phyloP scores from a whole-genome alignment of 306 rosid genomes.

The Macrotyloma uniflorum region DNA sequence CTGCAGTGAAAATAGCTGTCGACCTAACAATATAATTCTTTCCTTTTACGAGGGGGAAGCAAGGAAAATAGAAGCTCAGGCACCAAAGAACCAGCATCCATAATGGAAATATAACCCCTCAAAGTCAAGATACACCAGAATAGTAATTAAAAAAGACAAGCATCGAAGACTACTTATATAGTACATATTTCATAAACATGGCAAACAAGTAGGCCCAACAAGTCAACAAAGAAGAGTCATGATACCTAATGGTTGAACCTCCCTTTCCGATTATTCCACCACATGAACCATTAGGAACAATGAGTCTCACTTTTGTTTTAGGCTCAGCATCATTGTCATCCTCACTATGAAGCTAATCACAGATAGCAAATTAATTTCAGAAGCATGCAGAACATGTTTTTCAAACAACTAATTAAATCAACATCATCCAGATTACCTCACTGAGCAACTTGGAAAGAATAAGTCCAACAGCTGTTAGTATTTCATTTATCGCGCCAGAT shows the following conservation, averaged over 20 bases:
- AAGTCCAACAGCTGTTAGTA: slow-evolving; percentile 86
- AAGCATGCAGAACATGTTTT: slow-evolving; percentile 18
- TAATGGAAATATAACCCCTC: slow-evolving; percentile 20
- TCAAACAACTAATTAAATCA: slow-evolving; percentile 29
- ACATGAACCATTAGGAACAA: slow-evolving; percentile 96
- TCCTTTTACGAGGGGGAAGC: neutral
- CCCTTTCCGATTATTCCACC: slow-evolving; percentile 99
- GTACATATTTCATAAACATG: slow-evolving; percentile 17
- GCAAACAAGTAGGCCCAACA: slow-evolving; percentile 26
- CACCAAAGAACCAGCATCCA: slow-evolving; percentile 35
- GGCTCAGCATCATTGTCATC: slow-evolving; percentile 86
- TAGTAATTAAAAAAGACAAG: slow-evolving; percentile 14
- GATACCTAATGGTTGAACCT: slow-evolving; percentile 95
- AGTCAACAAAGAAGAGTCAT: slow-evolving; percentile 30
- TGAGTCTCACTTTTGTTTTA: slow-evolving; percentile 81
- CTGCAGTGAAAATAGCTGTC: slow-evolving; percentile 25
- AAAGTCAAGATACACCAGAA: slow-evolving; percentile 15
- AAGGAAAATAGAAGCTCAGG: slow-evolving; percentile 19
- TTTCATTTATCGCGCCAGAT: slow-evolving; percentile 83
- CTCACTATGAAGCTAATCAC: slow-evolving; percentile 76
- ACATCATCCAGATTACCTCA: slow-evolving; percentile 67
- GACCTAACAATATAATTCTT: slow-evolving; percentile 14
- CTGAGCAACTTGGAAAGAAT: slow-evolving; percentile 85
- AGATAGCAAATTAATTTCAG: slow-evolving; percentile 34
- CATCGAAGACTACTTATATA: slow-evolving; percentile 21